A percentile compares a stretch with the other conserved stretches of the same genome.
These are phyloP conservation scores for Exophiala viscosa DNA, from an alignment of 2,329 filamentous ascomycete genomes.

Conservation along the genomic window DNA sequence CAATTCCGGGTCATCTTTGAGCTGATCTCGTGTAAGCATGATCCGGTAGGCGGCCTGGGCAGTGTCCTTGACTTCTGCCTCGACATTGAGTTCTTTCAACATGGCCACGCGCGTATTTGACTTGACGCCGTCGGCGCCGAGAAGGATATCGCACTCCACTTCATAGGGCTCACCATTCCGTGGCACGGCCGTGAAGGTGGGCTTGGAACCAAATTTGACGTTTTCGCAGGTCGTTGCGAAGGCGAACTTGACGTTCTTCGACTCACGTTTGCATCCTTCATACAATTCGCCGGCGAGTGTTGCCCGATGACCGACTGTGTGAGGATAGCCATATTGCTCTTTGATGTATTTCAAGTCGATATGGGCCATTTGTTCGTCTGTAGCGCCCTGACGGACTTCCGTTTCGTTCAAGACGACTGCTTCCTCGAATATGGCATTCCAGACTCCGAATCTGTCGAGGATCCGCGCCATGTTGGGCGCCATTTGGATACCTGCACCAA, in stretches of 20 bases:
- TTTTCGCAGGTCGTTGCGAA: conserved; percentile 57
- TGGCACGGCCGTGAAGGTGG: conserved; percentile 58
- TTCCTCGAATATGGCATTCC: conserved; percentile 66
- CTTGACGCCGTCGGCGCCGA: conserved; percentile 56
- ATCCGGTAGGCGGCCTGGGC: conserved; percentile 55
- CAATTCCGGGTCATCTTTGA: conserved; percentile 49
- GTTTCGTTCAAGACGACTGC: conserved; percentile 68
- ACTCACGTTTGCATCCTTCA: conserved; percentile 60
- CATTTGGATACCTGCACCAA: conserved; percentile 80
- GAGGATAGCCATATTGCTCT: conserved; percentile 67
- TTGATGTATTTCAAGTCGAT: conserved; percentile 67
- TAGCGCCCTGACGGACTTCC: conserved; percentile 68
- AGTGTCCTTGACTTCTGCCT: conserved; percentile 46
- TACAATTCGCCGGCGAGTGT: conserved; percentile 68
- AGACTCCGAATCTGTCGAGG: conserved; percentile 68
- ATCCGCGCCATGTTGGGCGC: conserved; percentile 79
- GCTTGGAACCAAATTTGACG: conserved; percentile 58
- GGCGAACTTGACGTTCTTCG: conserved; percentile 64
- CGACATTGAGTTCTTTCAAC: conserved; percentile 36
- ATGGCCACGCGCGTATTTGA: conserved; percentile 45
- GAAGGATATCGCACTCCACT: conserved; percentile 49
- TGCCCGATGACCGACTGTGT: conserved; percentile 75
- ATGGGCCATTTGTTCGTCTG: conserved; percentile 65
- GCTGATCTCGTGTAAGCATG: conserved; percentile 47
- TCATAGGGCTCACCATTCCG: conserved; percentile 53